Base-by-base conservation (phyloP, 1,284 basidiomycete species). In the Mycocalia duriaeana region DNA sequence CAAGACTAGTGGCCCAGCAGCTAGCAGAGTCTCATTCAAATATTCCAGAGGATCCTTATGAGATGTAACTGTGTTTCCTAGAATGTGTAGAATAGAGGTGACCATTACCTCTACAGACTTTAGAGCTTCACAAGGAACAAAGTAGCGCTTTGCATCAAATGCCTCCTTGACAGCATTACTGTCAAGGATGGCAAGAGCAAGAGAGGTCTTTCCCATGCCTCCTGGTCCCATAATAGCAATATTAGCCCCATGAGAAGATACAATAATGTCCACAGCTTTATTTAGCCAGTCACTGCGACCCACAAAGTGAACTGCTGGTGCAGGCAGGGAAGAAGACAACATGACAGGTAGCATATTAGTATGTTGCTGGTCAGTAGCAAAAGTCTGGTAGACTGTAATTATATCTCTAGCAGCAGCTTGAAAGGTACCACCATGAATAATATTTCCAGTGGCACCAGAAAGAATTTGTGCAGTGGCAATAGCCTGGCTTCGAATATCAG, bases 111-210 rank as follows among this genome's bases (percentile, higher is more conserved):
- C 43, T 42, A 45, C 47, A 38, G 20, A 44, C 24, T 35, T 50
- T 14, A 47, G 39, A 5, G 41, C 39, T 24, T 52, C 51, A 26
- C 51, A 52, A 25, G 48, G 38, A 9, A 52, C 45, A 24, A 50
- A 52, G 36, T 52, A 46, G 18, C 48, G 23, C 3, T 36, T 19
- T 9, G 34, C 25, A 7, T 35, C n/a, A 38, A 47, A 47, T 13
- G 31, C 24, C 14, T n/a, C 38, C n/a, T 35, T n/a, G 9, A 52
- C 43, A 18, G 50, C 44, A 4, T 25, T 11, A 31, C 50, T 40
- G 28, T 52, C 46, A 4, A 34, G 16, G 28, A 34, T 34, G 28
- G 28, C 28, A 3, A 34, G 28, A 34, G 28, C 13, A 34, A 34
- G 28, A 34, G 28, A 34, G 3, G 28, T 34, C 3, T 34, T 34